Evolutionary conservation across 1,284 basidiomycete species (phyloP).

Genomic region (Cutaneotrichosporon cutaneum): DNA sequence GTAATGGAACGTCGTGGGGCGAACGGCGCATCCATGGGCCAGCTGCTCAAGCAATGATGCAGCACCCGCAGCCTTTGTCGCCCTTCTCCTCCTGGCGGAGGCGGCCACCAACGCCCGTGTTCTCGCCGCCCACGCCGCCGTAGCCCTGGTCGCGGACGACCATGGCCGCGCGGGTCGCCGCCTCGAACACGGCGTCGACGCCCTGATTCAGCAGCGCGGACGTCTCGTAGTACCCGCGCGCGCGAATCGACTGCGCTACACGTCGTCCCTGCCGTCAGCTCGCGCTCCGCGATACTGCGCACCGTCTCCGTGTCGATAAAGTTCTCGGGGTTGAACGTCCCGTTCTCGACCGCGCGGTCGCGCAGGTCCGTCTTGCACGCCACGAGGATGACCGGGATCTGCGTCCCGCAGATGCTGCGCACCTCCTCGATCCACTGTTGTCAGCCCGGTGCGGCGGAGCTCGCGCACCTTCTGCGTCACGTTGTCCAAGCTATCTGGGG

Average conservation of each 20-base stretch:
- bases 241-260: conserved; percentile 76
- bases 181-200: conserved; percentile 93
- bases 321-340: conserved; percentile 44
- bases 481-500: conserved; percentile 94
- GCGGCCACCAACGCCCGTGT: conserved; percentile 15
- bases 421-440: conserved; percentile 98
- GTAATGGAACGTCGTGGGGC: too few relatives aligned
- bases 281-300: conserved; percentile 20
- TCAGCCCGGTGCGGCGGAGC: conserved; percentile 17
- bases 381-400: conserved; percentile 58
- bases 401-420: conserved; percentile 76
- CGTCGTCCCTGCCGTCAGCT: conserved; percentile 62
- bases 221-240: conserved; percentile 89
- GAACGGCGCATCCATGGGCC: too few relatives aligned
- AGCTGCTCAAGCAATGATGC: conserved; percentile 22
- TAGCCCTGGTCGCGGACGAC: conserved; percentile 74
- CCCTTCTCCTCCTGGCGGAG: conserved; percentile 15
- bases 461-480: conserved; percentile 77
- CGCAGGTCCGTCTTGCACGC: conserved; percentile 58
- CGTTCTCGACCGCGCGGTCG: conserved; percentile 53
- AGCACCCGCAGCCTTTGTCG: conserved; percentile 19
- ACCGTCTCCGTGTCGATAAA: conserved; percentile 54
- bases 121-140: conserved; percentile 43
- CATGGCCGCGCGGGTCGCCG: conserved; percentile 90
- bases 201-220: conserved; percentile 87